These are phyloP conservation scores for Pichia phayaonensis DNA, from an alignment of 805 yeast genomes.

Conservation along the genomic window DNA sequence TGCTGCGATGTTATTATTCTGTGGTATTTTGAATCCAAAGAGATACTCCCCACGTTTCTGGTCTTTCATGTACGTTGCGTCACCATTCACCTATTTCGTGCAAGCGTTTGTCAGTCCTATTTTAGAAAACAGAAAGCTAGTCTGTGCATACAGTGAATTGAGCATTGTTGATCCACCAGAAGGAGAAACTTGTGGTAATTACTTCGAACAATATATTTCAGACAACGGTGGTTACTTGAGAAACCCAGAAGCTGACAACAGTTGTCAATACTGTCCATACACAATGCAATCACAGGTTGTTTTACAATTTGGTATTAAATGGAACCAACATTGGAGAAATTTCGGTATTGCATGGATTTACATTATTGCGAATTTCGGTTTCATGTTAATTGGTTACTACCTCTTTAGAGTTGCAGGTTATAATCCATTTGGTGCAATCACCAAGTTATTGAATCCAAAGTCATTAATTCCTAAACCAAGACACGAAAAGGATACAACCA, in stretches of 20 bases:
- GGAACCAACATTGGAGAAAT: constrained; percentile 54
- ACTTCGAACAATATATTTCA: constrained; percentile 28
- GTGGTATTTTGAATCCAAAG: constrained; percentile 61
- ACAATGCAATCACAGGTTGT: constrained; percentile 41
- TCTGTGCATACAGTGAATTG: constrained; percentile 43
- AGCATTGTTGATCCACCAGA: constrained; percentile 44
- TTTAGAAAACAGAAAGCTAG: constrained; percentile 44
- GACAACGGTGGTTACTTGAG: constrained; percentile 47
- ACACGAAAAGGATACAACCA: constrained; percentile 33
- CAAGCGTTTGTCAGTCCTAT: constrained; percentile 41
- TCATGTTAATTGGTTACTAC: constrained; percentile 15
- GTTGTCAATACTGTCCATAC: constrained; percentile 45
- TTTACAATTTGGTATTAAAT: constrained; percentile 34
- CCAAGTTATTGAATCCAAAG: constrained; percentile 14
- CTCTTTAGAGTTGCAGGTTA: constrained; percentile 15
- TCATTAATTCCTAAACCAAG: constrained; percentile 28
- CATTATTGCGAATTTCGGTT: constrained; percentile 38
- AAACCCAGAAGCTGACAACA: constrained; percentile 42
- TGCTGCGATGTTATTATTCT: constrained; percentile 53
- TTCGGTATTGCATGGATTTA: constrained; percentile 56
- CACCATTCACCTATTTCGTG: constrained; percentile 68
- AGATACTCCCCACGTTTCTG: constrained; percentile 52
- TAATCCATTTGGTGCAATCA: constrained; percentile 2
- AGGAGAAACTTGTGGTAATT: constrained; percentile 61
- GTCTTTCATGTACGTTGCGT: constrained; percentile 57